A percentile compares a stretch with the other conserved stretches of the same genome.
Evolutionary conservation across 768 basidiomycete genomes (phyloP).

Genomic region (Leccinum variicolor): DNA sequence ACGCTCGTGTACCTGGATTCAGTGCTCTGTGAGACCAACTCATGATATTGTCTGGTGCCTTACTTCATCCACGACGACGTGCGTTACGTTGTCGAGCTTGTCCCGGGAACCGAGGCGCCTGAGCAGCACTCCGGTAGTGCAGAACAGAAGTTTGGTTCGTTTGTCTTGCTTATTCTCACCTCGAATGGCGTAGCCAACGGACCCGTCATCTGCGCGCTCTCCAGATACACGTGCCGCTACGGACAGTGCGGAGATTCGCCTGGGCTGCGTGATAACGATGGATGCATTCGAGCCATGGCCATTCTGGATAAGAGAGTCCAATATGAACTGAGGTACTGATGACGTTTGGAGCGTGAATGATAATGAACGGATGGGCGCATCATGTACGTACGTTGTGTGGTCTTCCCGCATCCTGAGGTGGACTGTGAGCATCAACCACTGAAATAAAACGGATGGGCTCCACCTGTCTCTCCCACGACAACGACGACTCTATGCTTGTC

Average conservation of each 20-base stretch:
- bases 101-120: constrained; percentile 75
- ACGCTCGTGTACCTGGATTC: constrained; percentile 77
- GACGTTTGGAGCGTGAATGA: background rate
- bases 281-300: constrained; percentile 60
- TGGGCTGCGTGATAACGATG: constrained; percentile 87
- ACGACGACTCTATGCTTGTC: constrained; percentile 65
- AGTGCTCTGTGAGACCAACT: background rate
- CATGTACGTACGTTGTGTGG: constrained; percentile 64
- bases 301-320: constrained; percentile 73
- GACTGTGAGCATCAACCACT: constrained; percentile 1
- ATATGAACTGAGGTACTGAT: constrained; percentile 82
- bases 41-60: constrained; percentile 8
- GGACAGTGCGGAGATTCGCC: constrained; percentile 84
- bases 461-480: constrained; percentile 89
- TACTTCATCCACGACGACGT: constrained; percentile 91
- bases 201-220: constrained; percentile 73
- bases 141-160: constrained; percentile 78
- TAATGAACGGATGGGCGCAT: background rate
- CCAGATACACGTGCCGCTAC: constrained; percentile 84
- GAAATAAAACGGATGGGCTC: constrained; percentile 5
- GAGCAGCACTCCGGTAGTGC: constrained; percentile 92
- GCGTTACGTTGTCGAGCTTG: constrained; percentile 64
- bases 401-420: constrained; percentile 77
- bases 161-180: constrained; percentile 72
- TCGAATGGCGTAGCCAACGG: constrained; percentile 85